Base-by-base conservation (phyloP, 208 protist genomes). In the Naegleria fowleri region DNA sequence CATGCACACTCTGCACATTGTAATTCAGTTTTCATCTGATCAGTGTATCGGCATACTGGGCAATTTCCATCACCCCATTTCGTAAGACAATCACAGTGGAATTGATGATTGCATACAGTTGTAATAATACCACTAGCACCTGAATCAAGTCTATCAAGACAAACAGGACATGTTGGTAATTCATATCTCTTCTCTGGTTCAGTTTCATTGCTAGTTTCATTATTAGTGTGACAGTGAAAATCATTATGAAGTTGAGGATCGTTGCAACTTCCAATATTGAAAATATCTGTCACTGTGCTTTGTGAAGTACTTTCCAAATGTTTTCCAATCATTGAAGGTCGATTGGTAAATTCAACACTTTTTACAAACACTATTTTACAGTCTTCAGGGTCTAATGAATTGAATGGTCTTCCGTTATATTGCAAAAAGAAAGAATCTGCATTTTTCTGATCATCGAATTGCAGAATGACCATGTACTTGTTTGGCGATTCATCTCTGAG, bases 361-460 rank as follows among this genome's bases (percentile, higher is more conserved):
- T 36, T 39, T 76, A 76, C 29, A 43, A 43, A 90, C 25, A 43
- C 33, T 22, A 76, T 16, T 39, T 90, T 59, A n/a, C 51, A 90
- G 7, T 90, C 11, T 76, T 90, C 51, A 39, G 51, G 51, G 13
- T 90, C 86, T 25, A 90, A 39, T 29, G 51, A 76, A 76, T 90
- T 90, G 48, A 76, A 90, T 43, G 86, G 86, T 76, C 29, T 90
- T 90, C 86, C 86, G 43, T 90, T 90, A 41, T 76, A 90, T 90
- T 90, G n/a, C 36, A 67, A 4, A 41, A 67, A 90, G 36, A 90
- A 90, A 15, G 5, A 19, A 76, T 90, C 36, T 43, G 51, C 29
- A 33, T 36, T 15, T 76, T 39, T 29, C 75, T 90, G 51, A 40
- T 90, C 36, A 15, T 76, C 16, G 25, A 90, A 90, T 22, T 59